A percentile compares a stretch with the other conserved stretches of the same genome.
Evolutionary conservation across 768 basidiomycete genomes (phyloP).

Genomic region (Mycena polygramma): DNA sequence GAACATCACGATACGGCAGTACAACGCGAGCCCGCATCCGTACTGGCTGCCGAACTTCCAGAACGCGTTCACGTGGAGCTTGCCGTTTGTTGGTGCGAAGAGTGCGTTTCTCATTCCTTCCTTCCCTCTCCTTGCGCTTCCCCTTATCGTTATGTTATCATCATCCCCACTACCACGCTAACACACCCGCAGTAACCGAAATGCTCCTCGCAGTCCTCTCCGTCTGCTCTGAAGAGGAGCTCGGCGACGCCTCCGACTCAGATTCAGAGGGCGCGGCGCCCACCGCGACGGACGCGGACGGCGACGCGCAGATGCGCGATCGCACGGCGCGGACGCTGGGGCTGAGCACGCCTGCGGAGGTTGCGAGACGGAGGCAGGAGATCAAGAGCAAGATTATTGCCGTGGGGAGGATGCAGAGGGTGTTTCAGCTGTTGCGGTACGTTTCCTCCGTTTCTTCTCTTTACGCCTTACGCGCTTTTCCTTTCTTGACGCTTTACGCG

Average conservation of each 20-base stretch:
- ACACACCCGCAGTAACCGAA: constrained; percentile 80
- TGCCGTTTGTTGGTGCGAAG: constrained; percentile 97
- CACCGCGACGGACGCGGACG: constrained; percentile 46
- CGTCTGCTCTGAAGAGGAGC: constrained; percentile 94
- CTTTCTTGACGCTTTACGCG: neutral
- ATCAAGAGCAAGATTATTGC: constrained; percentile 97
- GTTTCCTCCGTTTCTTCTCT: constrained; percentile 40
- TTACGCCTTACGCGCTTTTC: no score
- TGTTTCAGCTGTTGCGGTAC: constrained; percentile 91
- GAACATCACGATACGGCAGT: constrained; percentile 95
- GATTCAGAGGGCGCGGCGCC: constrained; percentile 42
- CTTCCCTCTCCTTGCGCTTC: constrained; percentile 10
- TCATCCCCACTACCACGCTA: constrained; percentile 31
- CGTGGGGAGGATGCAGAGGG: constrained; percentile 90
- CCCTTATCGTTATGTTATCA: neutral
- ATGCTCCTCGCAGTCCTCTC: constrained; percentile 96
- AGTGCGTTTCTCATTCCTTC: constrained; percentile 64
- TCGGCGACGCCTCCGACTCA: constrained; percentile 66
- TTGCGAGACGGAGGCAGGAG: constrained; percentile 70
- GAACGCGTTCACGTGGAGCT: constrained; percentile 98
- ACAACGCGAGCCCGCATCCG: constrained; percentile 83
- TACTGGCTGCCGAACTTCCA: constrained; percentile 98
- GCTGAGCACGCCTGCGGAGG: constrained; percentile 54
- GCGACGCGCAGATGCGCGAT: constrained; percentile 41
- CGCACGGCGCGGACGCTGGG: constrained; percentile 44